These are phyloP conservation scores for Suhomyces panamericanus DNA, from an alignment of 1,139 yeast species.

Conservation along the genomic window DNA sequence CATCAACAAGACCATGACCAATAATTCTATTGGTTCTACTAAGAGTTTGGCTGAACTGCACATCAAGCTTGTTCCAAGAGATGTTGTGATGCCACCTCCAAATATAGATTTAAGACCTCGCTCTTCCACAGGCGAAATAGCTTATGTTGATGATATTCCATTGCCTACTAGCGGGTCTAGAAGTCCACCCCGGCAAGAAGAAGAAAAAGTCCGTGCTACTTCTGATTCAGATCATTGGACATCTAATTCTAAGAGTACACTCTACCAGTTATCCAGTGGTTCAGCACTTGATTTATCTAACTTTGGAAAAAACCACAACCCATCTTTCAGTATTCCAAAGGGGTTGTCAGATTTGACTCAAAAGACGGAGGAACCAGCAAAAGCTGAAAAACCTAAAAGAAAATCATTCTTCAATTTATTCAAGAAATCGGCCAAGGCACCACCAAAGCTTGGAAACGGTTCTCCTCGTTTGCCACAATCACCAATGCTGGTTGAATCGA, in stretches of 20 bases:
- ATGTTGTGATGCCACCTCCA: conserved; percentile 12
- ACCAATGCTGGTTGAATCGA: conserved; percentile 14
- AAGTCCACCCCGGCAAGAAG: conserved; percentile 4
- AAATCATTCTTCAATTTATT: conserved; percentile 29
- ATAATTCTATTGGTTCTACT: conserved; percentile 15
- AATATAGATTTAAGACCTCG: conserved; percentile 23
- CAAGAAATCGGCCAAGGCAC: conserved; percentile 21
- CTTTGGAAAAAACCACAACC: conserved; percentile 44
- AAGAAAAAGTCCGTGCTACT: conserved; percentile 8
- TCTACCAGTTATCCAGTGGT: conserved; percentile 37
- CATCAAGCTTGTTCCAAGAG: conserved; percentile 17
- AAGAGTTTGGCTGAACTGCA: conserved; percentile 6
- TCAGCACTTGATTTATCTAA: conserved; percentile 44
- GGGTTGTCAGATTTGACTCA: conserved; percentile 19
- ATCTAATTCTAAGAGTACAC: conserved; percentile 6
- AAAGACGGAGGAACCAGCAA: conserved; percentile 11
- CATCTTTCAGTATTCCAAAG: conserved; percentile 32
- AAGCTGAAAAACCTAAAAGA: conserved; percentile 14
- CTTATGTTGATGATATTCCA: conserved; percentile 11
- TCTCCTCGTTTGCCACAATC: conserved; percentile 22
- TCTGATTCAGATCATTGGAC: conserved; percentile 32
- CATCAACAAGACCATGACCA: conserved; percentile 31
- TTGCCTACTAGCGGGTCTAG: neutral
- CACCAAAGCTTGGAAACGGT: conserved; percentile 4
- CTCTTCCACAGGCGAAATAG: conserved; percentile 34